These are phyloP conservation scores for Acrodontium crateriforme DNA, from an alignment of 2,329 filamentous ascomycete species.

Conservation along the genomic window DNA sequence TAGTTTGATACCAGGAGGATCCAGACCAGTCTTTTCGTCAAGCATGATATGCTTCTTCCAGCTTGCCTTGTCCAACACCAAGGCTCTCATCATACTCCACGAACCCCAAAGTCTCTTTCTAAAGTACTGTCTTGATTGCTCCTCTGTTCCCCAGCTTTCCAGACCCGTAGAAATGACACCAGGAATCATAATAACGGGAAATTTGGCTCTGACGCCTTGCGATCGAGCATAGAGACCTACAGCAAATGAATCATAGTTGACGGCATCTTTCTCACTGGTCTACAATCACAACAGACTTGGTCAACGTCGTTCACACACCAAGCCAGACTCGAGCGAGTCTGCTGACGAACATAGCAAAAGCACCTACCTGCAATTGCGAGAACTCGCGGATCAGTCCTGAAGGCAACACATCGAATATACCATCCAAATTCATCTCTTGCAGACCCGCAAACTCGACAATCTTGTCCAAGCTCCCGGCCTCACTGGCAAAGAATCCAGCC, in stretches of 20 bases:
- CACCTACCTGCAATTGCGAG: conserved; percentile 62
- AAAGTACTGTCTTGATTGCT: conserved; percentile 78
- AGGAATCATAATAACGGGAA: conserved; percentile 92
- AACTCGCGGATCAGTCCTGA: conserved; percentile 76
- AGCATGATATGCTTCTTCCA: conserved; percentile 98
- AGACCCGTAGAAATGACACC: conserved; percentile 95
- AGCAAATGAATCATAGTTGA: conserved; percentile 87
- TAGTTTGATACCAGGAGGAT: conserved; percentile 80
- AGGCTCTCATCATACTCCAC: conserved; percentile 96
- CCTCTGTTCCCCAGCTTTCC: conserved; percentile 89
- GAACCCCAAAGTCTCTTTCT: conserved; percentile 90
- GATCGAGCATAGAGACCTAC: conserved; percentile 71
- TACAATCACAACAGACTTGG: conserved; percentile 25
- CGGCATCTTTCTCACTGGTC: conserved; percentile 75
- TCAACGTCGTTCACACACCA: conserved; percentile 14
- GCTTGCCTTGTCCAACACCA: conserved; percentile 80
- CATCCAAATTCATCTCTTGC: conserved; percentile 64
- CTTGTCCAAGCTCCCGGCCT: conserved; percentile 46
- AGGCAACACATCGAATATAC: conserved; percentile 73
- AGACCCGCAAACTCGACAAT: conserved; percentile 70
- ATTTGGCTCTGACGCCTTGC: conserved; percentile 67
- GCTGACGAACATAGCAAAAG: no score
- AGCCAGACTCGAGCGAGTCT: not conserved
- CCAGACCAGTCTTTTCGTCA: conserved; percentile 78
- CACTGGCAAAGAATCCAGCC: conserved; percentile 79